phyloP scores from a whole-genome alignment of 805 yeast genomes.

The Sugiyamaella lignohabitans region DNA sequence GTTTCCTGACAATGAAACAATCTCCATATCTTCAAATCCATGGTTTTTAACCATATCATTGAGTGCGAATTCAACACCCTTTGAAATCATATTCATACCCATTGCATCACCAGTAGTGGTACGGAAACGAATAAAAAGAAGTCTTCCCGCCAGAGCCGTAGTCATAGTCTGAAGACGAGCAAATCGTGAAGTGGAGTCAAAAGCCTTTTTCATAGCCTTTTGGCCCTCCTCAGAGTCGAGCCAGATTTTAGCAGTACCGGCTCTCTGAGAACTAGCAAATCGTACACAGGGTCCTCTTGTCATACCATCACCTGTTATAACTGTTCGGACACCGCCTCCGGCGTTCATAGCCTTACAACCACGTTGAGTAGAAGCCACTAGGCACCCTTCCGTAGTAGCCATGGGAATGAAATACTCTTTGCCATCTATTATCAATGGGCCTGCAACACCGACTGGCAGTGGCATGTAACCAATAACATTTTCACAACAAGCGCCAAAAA shows the following conservation, averaged over 20 bases:
- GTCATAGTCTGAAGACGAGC: constrained; percentile 88
- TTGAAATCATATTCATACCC: constrained; percentile 99
- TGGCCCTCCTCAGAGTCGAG: constrained; percentile 94
- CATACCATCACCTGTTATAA: constrained; percentile 94
- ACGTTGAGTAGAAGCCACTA: constrained; percentile 97
- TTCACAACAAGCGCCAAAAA: constrained; percentile 98
- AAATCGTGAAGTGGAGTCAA: constrained; percentile 94
- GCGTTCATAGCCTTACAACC: constrained; percentile 97
- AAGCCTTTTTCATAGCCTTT: constrained; percentile 70
- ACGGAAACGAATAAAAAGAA: constrained; percentile 82
- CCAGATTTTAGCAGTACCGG: constrained; percentile 95
- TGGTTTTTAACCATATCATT: constrained; percentile 77
- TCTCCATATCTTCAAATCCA: constrained; percentile 91
- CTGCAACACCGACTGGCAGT: constrained; percentile 95
- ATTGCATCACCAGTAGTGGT: constrained; percentile 99
- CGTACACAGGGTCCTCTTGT: constrained; percentile 98
- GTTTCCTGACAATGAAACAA: constrained; percentile 92
- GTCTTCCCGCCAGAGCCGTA: constrained; percentile 91
- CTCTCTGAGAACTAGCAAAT: constrained; percentile 73
- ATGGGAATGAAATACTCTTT: constrained; percentile 86
- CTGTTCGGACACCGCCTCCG: constrained; percentile 94
- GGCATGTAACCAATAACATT: constrained; percentile 97
- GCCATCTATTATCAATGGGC: constrained; percentile 90
- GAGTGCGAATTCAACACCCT: constrained; percentile 89
- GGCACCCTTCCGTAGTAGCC: constrained; percentile 99